Evolutionary conservation across 805 yeast genomes (phyloP).

Genomic region (Saccharomycopsis sp.): DNA sequence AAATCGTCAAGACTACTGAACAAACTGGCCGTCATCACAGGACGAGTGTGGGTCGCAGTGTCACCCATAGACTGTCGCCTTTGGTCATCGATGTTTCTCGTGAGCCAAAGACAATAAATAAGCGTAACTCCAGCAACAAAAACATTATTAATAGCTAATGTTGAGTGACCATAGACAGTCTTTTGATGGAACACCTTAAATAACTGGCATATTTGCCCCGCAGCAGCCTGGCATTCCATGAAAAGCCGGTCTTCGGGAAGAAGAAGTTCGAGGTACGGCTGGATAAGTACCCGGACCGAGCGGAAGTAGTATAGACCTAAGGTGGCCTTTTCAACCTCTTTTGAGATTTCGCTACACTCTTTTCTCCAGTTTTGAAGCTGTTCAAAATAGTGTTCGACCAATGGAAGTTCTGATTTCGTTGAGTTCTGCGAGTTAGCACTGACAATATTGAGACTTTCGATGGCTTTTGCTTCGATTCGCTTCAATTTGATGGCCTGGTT

Average conservation of each 20-base stretch:
- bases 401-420: conserved; percentile 35
- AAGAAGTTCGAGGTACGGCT: conserved; percentile 56
- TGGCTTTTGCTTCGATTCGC: conserved; percentile 53
- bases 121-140: conserved; percentile 66
- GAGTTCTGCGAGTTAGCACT: conserved; percentile 22
- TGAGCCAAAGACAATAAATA: conserved; percentile 60
- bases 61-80: conserved; percentile 50
- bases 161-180: conserved; percentile 56
- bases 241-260: conserved; percentile 56
- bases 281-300: conserved; percentile 52
- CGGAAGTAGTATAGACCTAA: conserved; percentile 52
- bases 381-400: conserved; percentile 46
- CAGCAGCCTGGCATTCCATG: conserved; percentile 64
- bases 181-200: conserved; percentile 58
- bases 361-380: conserved; percentile 53
- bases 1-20: conserved; percentile 55
- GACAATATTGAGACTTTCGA: conserved; percentile 43
- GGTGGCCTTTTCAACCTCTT: conserved; percentile 53
- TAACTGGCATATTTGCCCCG: conserved; percentile 61
- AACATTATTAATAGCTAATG: conserved; percentile 59
- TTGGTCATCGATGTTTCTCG: conserved; percentile 54
- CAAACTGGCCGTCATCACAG: conserved; percentile 46
- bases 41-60: conserved; percentile 53
- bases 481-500: conserved; percentile 52
- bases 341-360: conserved; percentile 40